Base-by-base conservation (phyloP, 2,329 filamentous ascomycete species). In the Aspergillus transmontanensis region DNA sequence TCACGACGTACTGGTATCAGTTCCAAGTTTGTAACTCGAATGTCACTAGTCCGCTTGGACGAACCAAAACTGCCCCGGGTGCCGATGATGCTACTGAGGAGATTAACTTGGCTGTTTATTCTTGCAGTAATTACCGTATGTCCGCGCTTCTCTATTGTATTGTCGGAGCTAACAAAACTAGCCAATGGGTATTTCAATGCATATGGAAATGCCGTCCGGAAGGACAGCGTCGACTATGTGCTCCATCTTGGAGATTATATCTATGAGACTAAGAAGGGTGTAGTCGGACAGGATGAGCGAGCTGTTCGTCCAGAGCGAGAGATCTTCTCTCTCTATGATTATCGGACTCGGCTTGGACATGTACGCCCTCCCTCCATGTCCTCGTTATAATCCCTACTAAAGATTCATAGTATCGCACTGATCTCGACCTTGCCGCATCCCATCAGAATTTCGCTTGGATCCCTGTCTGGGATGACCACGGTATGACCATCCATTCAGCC, bases 51-150 rank as follows among this genome's bases (percentile, higher is more conserved):
- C 84, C 87, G 0, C 57, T 91, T 28, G 90, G 90, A 16, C 81
- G 87, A 12, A 92, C 90, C 28, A 92, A 92, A 80, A 92, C 90
- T 0, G 85, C 87, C 5, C 89, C 90, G 3, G 75, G 77, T 2
- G 79, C 81, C 16, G 79, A 85, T 19, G 85, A 89, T 59, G 80
- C 85, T 28, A 83, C 89, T 6, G 57, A 83, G 1, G 78, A 84
- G 21, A 79, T 92, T 60, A 85, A 82, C 45, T 80, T 92, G 60
- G 89, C 89, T 1, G 84, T 93, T 1, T 92, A 89, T 73, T 91
- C 88, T 2, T 92, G 90, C 80, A 84, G 82, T 68, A 92, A 91
- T 75, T 91, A 84, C 67, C 86, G 85, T 85, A 73, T 57, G 83
- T 74, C 7, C 4, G n/a, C 16, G 0, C 1, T 4, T 34, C 28